Conservation (phyloP, 1,284 basidiomycete genomes). For the Microbotryum saponariae region DNA sequence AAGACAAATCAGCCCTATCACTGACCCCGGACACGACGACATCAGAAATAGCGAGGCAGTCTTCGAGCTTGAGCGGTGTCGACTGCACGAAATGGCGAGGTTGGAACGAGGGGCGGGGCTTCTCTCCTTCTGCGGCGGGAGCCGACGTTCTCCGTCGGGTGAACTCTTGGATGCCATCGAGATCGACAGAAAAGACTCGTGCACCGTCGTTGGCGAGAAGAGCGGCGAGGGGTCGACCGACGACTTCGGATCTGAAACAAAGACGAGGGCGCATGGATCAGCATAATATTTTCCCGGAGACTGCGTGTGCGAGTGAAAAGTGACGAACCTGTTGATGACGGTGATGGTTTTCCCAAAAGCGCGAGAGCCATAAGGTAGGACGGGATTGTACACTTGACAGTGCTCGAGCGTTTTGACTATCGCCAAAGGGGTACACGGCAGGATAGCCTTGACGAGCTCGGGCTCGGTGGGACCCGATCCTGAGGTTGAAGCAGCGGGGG, state of each 20-base stretch:
- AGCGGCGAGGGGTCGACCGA: constrained; percentile 87
- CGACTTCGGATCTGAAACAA: constrained; percentile 76
- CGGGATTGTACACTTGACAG: constrained; percentile 82
- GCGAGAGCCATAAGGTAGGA: constrained; percentile 87
- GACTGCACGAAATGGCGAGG: constrained; percentile 75
- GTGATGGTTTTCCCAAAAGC: constrained; percentile 89
- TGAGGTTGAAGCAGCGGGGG: constrained; percentile 22
- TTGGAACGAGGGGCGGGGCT: constrained; percentile 51
- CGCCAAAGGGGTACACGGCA: constrained; percentile 93
- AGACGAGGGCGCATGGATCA: too few relatives aligned
- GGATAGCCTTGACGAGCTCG: constrained; percentile 82
- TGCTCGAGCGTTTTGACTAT: constrained; percentile 88
- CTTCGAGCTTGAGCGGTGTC: constrained; percentile 55
- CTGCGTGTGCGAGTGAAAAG: not conserved
- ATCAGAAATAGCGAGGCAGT: constrained; percentile 72
- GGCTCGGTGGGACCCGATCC: constrained; percentile 57
- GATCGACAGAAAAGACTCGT: constrained; percentile 86
- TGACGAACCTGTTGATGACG: constrained; percentile 75
- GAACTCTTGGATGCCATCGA: constrained; percentile 74
- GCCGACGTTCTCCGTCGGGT: constrained; percentile 36
- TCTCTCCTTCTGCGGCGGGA: not conserved
- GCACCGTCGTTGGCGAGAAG: constrained; percentile 92
- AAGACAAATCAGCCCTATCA: not conserved
- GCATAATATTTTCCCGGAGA: not conserved
- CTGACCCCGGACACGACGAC: constrained; percentile 80